A percentile compares a stretch with the other conserved stretches of the same genome.
phyloP scores from a whole-genome alignment of 2,329 filamentous ascomycete species.

The Mariannaea elegans region DNA sequence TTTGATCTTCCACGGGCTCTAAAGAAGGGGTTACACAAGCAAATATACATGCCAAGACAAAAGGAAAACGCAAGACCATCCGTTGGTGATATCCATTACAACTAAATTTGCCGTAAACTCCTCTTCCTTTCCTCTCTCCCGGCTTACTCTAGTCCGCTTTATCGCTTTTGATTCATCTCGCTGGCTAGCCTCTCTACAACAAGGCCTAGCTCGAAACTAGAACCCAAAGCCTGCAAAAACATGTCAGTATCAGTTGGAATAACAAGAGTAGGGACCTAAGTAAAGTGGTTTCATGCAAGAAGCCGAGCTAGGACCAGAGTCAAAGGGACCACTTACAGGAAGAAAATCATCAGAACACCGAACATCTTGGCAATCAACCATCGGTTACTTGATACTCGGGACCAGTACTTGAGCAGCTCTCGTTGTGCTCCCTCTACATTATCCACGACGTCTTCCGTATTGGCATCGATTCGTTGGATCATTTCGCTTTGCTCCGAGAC shows the following conservation, averaged over 20 bases:
- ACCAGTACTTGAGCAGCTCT: constrained; percentile 97
- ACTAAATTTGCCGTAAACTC: constrained; percentile 34
- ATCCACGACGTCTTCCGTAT: constrained; percentile 97
- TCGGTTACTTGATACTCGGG: constrained; percentile 89
- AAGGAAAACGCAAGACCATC: constrained; percentile 24
- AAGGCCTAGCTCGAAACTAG: constrained; percentile 48
- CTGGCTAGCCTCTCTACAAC: constrained; percentile 6
- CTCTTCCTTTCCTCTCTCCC: constrained; percentile 12
- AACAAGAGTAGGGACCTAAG: neutral
- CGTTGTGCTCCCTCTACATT: constrained; percentile 97
- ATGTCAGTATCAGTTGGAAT: constrained; percentile 21
- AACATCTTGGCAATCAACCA: constrained; percentile 89
- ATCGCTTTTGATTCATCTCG: constrained; percentile 23
- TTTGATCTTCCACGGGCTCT: constrained; percentile 22
- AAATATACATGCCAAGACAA: constrained; percentile 34
- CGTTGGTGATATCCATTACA: constrained; percentile 35
- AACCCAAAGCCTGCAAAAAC: constrained; percentile 48
- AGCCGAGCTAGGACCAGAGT: neutral
- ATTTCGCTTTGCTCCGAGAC: constrained; percentile 97
- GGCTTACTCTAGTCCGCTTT: neutral
- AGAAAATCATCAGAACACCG: constrained; percentile 93
- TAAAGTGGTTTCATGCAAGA: neutral
- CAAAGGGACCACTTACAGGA: constrained; percentile 60
- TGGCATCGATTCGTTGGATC: constrained; percentile 96
- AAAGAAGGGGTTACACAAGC: constrained; percentile 26